These are phyloP conservation scores for Amanita rubescens DNA, from an alignment of 768 basidiomycete genomes.

Conservation along the genomic window DNA sequence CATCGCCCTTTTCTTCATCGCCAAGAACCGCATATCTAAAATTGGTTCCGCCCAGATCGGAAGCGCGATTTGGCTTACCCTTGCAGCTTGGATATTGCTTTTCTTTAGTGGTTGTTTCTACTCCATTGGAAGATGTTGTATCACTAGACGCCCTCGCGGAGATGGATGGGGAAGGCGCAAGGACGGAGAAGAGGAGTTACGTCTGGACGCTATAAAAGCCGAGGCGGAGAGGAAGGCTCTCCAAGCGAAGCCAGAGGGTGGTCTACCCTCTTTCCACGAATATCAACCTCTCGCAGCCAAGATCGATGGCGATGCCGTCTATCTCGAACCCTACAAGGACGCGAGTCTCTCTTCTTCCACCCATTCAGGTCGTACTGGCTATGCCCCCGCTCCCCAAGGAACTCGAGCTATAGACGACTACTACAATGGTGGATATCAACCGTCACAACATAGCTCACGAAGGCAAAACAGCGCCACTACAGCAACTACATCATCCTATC, in stretches of 20 bases:
- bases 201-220: constrained; percentile 79
- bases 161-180: constrained; percentile 19
- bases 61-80: constrained; percentile 86
- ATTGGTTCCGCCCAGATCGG: constrained; percentile 79
- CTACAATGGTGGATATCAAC: constrained; percentile 30
- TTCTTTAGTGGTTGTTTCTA: constrained; percentile 92
- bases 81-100: constrained; percentile 78
- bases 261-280: constrained; percentile 72
- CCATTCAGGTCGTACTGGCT: constrained; percentile 39
- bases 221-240: constrained; percentile 78
- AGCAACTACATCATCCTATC: constrained; percentile 1
- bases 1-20: constrained; percentile 83
- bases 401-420: constrained; percentile 73
- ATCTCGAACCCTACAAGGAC: constrained; percentile 35
- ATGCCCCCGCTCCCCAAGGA: constrained; percentile 56
- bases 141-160: constrained; percentile 38
- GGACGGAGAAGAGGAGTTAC: constrained; percentile 54
- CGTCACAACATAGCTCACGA: constrained; percentile 12
- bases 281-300: constrained; percentile 61
- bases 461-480: constrained; percentile 17
- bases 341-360: constrained; percentile 19
- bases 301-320: constrained; percentile 49
- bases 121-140: constrained; percentile 77
- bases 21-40: constrained; percentile 74
- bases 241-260: constrained; percentile 49